A percentile compares a stretch with the other conserved stretches of the same genome.
These are phyloP conservation scores for Tieghemiomyces parasiticus DNA, from an alignment of 192 early-diverging fungal species.

Conservation along the genomic window DNA sequence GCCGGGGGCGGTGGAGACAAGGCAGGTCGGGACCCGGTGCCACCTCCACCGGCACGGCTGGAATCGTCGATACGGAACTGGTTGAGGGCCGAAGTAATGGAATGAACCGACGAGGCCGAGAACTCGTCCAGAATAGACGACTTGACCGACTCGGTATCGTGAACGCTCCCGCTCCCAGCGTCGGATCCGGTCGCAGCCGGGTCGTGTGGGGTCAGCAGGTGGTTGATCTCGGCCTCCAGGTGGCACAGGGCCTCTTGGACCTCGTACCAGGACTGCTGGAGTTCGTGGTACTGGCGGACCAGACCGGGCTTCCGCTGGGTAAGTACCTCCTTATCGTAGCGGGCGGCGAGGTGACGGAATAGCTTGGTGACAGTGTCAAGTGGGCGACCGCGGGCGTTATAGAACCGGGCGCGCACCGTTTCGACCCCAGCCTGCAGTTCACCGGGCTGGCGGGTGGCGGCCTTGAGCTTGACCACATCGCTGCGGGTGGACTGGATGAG, in stretches of 20 bases:
- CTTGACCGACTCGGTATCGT: neutral
- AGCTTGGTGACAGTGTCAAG: slow-evolving; percentile 9
- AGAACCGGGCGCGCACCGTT: slow-evolving; percentile 4
- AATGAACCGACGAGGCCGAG: too few species aligned
- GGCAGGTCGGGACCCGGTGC: too few species aligned
- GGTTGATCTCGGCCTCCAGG: slow-evolving; percentile 6
- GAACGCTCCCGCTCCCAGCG: too few species aligned
- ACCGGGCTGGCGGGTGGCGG: neutral
- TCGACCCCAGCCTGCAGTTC: neutral
- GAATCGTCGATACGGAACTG: neutral
- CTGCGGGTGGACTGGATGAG: slow-evolving; percentile 6
- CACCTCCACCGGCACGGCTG: too few species aligned
- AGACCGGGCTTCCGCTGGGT: slow-evolving; percentile 5
- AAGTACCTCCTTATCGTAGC: slow-evolving; percentile 9
- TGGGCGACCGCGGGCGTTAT: neutral
- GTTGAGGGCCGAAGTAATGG: neutral
- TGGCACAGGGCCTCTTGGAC: slow-evolving; percentile 11
- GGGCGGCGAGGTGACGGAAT: slow-evolving; percentile 7
- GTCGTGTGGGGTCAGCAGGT: neutral
- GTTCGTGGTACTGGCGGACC: neutral
- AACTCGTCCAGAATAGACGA: too few species aligned
- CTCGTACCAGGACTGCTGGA: slow-evolving; percentile 11
- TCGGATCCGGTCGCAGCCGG: neutral
- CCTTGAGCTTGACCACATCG: neutral
- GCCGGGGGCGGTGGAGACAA: too few species aligned